Percentiles rank a stretch among this genome's conserved stretches.
These are phyloP conservation scores for Leptodermis oblonga DNA, from an alignment of 257 asterid genomes.

Conservation along the genomic window DNA sequence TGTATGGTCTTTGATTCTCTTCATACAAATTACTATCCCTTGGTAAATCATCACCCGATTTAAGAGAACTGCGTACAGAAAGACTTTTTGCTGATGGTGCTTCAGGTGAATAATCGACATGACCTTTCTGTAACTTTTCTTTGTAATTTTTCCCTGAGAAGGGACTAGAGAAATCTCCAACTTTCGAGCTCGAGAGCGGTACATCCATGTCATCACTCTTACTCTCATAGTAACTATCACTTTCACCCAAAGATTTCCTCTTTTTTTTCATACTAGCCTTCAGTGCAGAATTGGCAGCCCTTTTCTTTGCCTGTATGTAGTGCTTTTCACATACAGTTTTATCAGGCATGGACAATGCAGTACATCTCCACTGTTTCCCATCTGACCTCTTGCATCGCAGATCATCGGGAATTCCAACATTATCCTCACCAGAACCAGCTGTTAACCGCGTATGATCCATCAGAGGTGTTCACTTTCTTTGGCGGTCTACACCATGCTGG, in stretches of 20 bases:
- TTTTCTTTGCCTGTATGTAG: conserved; percentile 98
- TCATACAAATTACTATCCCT: conserved; percentile 60
- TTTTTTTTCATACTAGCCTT: conserved; percentile 90
- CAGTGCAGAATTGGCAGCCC: conserved; percentile 98
- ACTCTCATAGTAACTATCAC: conserved; percentile 78
- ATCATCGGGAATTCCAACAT: conserved; percentile 84
- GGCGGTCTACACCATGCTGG: conserved; percentile 18
- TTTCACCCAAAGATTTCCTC: conserved; percentile 63
- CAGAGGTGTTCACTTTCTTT: conserved; percentile 15
- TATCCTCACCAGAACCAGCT: conserved; percentile 77
- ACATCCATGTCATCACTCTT: conserved; percentile 93
- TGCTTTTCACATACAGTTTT: conserved; percentile 98
- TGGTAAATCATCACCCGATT: conserved; percentile 64
- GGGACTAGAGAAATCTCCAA: conserved; percentile 65
- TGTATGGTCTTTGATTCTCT: conserved; percentile 56
- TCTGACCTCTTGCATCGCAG: conserved; percentile 99
- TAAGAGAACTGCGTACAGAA: conserved; percentile 58
- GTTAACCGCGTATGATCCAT: conserved; percentile 80
- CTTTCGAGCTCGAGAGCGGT: conserved; percentile 52
- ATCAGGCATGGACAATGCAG: conserved; percentile 99
- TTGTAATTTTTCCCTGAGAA: conserved; percentile 62
- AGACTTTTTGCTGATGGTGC: conserved; percentile 46
- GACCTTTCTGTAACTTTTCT: conserved; percentile 48
- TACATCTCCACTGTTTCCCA: conserved; percentile 99
- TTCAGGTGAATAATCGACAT: conserved; percentile 68